Evolutionary conservation across 495 filamentous ascomycete species (phyloP), one percentile per base, ranked within the genome.

Genomic region (Cryomyces antarcticus): DNA sequence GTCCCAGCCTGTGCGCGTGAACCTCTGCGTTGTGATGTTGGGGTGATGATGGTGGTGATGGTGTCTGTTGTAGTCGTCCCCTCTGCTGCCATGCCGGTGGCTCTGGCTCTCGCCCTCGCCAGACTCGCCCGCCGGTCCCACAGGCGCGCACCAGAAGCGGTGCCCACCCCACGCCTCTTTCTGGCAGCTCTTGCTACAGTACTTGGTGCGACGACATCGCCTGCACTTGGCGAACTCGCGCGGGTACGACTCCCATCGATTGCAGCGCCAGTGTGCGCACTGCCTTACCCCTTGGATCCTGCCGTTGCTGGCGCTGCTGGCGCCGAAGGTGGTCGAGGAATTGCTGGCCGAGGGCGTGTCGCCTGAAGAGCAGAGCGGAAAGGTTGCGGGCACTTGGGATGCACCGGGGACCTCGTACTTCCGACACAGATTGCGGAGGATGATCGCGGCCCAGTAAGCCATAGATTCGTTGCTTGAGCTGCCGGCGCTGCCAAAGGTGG

Each of bases 141-240:
- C 17, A 24, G 17, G 17, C 17, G 17, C 78, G 60, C 89, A 97
- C 89, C 89, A 97, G 62, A 95, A 88, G 37, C 89, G 76, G 55
- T 97, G 89, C 59, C 82, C 93, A 9, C 89, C 83, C 89, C 89
- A 97, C 6, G 89, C 89, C 49, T 83, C 86, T 67, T 97, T 96
- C 61, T 97, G 89, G 63, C 89, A 97, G 55, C 95, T 89, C 62
- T 97, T 97, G 71, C 85, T 93, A 77, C 89, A 97, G 64, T 97
- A 97, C 58, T 97, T 97, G 49, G 89, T 97, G 47, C 89, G 78
- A 49, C 89, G 78, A 63, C 89, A 97, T 39, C 89, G 77, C 37
- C 89, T 79, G 63, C 89, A 97, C 59, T 97, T 97, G 50, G 89
- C 89, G 59, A 96, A 97, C 56, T 96, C 88, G 37, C 89, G 73